Percentiles rank a stretch among this genome's conserved stretches.
Evolutionary conservation across 225 moss, liverwort and hornwort genomes (phyloP).

Genomic region (Climacium dendroides): DNA sequence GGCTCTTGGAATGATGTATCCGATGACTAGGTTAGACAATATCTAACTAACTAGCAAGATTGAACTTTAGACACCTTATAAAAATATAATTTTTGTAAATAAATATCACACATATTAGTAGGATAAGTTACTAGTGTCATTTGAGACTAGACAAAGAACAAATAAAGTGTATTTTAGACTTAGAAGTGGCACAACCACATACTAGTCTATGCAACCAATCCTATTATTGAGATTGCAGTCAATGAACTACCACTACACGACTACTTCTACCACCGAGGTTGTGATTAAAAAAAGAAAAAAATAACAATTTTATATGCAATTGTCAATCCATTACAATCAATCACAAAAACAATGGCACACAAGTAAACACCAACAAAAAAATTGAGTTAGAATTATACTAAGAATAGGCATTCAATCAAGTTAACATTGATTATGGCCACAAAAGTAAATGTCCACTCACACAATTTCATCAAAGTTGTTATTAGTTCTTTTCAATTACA

Average conservation of each 20-base stretch:
- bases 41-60: background rate
- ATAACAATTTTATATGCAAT: background rate
- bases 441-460: background rate
- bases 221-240: background rate
- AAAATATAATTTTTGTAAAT: background rate
- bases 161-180: background rate
- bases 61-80: background rate
- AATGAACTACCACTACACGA: too few species aligned
- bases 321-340: background rate
- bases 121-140: background rate
- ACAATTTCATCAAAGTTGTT: background rate
- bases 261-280: too few species aligned
- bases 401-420: background rate
- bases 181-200: background rate
- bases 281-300: background rate
- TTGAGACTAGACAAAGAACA: background rate
- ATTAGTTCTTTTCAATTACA: too few species aligned
- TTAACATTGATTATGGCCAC: background rate
- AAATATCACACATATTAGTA: background rate
- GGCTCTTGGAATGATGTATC: background rate
- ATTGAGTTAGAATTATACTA: background rate
- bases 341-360: background rate
- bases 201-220: background rate
- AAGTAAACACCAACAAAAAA: background rate
- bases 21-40: background rate